phyloP scores from a whole-genome alignment of 2,329 filamentous ascomycete species.

The Aspergillus ibericus region DNA sequence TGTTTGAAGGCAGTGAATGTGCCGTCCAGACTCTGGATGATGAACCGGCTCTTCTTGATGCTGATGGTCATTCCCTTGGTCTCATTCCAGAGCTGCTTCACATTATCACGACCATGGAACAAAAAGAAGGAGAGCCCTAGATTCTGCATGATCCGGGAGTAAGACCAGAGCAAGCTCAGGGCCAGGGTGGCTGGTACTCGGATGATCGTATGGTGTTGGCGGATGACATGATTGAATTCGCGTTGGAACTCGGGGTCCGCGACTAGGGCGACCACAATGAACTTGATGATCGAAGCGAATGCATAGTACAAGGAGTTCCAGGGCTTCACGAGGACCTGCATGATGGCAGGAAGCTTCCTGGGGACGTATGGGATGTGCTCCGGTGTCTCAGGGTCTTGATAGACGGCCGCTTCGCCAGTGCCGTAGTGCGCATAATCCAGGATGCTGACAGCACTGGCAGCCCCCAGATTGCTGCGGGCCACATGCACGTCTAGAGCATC shows the following conservation, averaged over 20 bases:
- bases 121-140: constrained; percentile 49
- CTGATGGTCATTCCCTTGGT: constrained; percentile 52
- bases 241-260: constrained; percentile 55
- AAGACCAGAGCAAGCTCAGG: constrained; percentile 52
- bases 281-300: constrained; percentile 48
- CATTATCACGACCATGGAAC: constrained; percentile 51
- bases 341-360: constrained; percentile 21
- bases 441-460: constrained; percentile 37
- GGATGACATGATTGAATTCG: constrained; percentile 50
- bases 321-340: constrained; percentile 33
- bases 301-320: constrained; percentile 46
- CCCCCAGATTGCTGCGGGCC: constrained; percentile 51
- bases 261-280: constrained; percentile 51
- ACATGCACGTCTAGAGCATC: constrained; percentile 45
- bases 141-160: constrained; percentile 48
- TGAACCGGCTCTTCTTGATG: constrained; percentile 48
- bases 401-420: constrained; percentile 25
- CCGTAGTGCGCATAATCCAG: constrained; percentile 33
- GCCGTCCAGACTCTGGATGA: constrained; percentile 51
- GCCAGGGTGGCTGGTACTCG: constrained; percentile 41
- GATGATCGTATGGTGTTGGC: constrained; percentile 34
- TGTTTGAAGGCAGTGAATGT: constrained; percentile 54
- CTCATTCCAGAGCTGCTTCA: constrained; percentile 49
- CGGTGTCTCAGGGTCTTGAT: constrained; percentile 27
- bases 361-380: constrained; percentile 32